A percentile compares a stretch with the other conserved stretches of the same genome.
Conservation (phyloP, 2,329 filamentous ascomycete species). For the Penicillium capsulatum region DNA sequence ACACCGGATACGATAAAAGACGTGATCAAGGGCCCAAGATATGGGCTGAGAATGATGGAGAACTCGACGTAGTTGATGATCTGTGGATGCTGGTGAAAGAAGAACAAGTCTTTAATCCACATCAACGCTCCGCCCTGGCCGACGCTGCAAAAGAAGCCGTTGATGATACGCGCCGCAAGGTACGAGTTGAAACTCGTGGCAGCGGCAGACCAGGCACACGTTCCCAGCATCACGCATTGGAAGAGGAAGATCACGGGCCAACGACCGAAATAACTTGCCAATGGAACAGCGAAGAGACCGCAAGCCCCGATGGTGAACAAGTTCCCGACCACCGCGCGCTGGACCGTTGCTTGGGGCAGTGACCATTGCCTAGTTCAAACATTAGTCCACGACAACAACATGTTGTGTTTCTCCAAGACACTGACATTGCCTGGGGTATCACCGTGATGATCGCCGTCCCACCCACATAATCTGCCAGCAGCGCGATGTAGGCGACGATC, state of each 20-base stretch:
- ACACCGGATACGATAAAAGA: constrained; percentile 49
- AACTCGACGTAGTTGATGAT: constrained; percentile 39
- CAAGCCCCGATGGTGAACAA: constrained; percentile 50
- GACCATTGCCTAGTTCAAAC: constrained; percentile 50
- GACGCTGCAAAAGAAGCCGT: constrained; percentile 47
- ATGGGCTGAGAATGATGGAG: constrained; percentile 39
- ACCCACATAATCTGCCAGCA: constrained; percentile 50
- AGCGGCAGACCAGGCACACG: constrained; percentile 42
- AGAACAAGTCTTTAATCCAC: constrained; percentile 57
- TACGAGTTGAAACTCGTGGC: constrained; percentile 47
- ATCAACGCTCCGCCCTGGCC: constrained; percentile 43
- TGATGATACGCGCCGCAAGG: constrained; percentile 48
- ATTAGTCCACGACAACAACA: neutral
- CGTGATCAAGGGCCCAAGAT: constrained; percentile 40
- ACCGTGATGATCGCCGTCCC: constrained; percentile 45
- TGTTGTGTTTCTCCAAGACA: neutral
- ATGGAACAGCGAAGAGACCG: constrained; percentile 38
- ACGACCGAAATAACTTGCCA: constrained; percentile 44
- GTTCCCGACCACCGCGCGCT: constrained; percentile 51
- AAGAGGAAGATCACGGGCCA: constrained; percentile 37
- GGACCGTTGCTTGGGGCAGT: constrained; percentile 48
- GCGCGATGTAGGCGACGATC: constrained; percentile 47
- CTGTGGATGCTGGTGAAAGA: constrained; percentile 52
- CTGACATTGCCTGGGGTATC: constrained; percentile 43
- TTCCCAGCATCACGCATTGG: constrained; percentile 26